Conservation (phyloP, 208 protist genomes). For the Acanthamoeba divionensis region DNA sequence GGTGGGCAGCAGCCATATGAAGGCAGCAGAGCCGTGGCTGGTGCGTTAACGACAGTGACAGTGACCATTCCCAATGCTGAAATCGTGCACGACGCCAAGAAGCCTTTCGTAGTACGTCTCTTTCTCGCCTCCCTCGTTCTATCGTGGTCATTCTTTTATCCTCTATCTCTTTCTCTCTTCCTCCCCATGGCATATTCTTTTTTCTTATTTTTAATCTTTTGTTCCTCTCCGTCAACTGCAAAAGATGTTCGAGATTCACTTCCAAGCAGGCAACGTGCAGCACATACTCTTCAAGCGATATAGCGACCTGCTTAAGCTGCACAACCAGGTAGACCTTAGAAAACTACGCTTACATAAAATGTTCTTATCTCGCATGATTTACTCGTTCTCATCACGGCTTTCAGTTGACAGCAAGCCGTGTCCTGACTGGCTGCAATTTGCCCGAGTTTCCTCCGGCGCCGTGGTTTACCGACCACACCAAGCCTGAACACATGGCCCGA, state of each 20-base stretch:
- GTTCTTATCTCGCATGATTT: background rate
- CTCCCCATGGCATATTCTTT: background rate
- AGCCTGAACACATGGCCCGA: slow-evolving; percentile 16
- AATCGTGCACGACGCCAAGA: background rate
- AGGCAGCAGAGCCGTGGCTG: no score
- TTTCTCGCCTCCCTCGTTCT: background rate
- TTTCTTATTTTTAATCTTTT: no score
- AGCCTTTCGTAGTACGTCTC: slow-evolving; percentile 14
- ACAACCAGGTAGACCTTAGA: background rate
- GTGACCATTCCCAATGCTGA: background rate
- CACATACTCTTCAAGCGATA: background rate
- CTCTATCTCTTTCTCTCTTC: background rate
- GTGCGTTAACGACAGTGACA: no score
- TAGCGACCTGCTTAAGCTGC: background rate
- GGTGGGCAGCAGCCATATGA: no score
- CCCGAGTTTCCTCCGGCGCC: background rate
- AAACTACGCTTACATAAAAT: background rate
- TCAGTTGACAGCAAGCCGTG: background rate
- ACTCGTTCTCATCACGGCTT: background rate
- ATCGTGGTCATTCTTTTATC: background rate
- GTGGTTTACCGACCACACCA: slow-evolving; percentile 31
- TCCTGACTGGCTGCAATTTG: background rate
- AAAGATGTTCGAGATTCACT: slow-evolving; percentile 32
- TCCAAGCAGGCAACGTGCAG: background rate
- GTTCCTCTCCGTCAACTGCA: background rate